Evolutionary conservation across 371 early-diverging fungal species (phyloP), one percentile per base, ranked within the genome.

Genomic region (Syncephalastrum racemosum): DNA sequence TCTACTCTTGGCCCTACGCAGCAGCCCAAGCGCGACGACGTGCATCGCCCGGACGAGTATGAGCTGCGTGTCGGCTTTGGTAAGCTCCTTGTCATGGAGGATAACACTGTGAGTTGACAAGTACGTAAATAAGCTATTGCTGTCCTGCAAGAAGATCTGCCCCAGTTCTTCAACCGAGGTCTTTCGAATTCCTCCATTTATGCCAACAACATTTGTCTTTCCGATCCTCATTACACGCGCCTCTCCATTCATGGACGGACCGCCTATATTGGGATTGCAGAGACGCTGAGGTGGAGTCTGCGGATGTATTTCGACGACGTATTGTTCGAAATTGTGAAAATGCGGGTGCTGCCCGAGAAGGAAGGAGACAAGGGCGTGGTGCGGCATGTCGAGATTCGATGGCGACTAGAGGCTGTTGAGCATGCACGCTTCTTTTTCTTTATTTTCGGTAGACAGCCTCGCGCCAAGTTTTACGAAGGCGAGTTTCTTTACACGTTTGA

Each of bases 401-500:
- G 85, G 85, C 77, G 70, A 20, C 42, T 84, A 43, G 68, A 77
- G 40, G 85, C 78, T 0, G 71, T 64, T 36, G 71, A 72, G 14
- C 67, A 76, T 16, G 62, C 82, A 6, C 55, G 59, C 1, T 58
- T 70, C 31, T 46, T 42, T 13, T 44, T 60, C 20, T 31, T 31
- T 2, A 31, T 31, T 31, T 31, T 31, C 36, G 36, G 36, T 10
- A 7, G 36, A 10, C 36, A 31, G 36, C 36, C 36, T 5, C 36
- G 36, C 36, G 36, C 36, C 36, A 31, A 63, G 16, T 61, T 70
- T 47, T 67, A 75, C 10, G 77, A 79, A 51, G 85, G 85, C 15
- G 64, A 81, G 1, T 84, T 84, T 69, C 53, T 81, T 24, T 84
- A 84, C 52, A 60, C 68, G 16, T 80, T 84, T 63, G 69, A 82